Evolutionary conservation across 345 rosid genomes (phyloP), one percentile per base, ranked within the genome.

Genomic region (Brassica nigra): DNA sequence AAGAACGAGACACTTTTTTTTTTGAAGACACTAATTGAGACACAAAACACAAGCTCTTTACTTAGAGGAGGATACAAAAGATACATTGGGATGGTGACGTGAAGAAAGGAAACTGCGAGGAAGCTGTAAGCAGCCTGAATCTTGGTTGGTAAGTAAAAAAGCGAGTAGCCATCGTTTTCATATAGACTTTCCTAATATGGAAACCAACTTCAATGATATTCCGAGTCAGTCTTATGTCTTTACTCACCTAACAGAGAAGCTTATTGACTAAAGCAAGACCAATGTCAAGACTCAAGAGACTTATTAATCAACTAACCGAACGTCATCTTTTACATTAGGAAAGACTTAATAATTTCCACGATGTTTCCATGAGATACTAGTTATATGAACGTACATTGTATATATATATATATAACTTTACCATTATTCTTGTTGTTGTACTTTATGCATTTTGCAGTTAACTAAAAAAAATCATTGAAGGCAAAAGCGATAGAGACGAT

Each of bases 21-120:
- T 30, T 30, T 31, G 37, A 30, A n/a, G 58, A 63, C 18, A 65
- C 23, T 57, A 28, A 57, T 11, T 20, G 16, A n/a, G 16, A 69
- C 37, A 69, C 37, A 39, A 39, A 76, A 59, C 27, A 68, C 52
- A 68, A 62, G 18, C 54, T 62, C 54, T 62, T 62, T 52, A 62
- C 39, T 62, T 62, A 16, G 66, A 76, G 15, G 57, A 63, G 29
- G 71, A 34, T 34, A n/a, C 65, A 52, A 36, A 58, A 15, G 23
- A 52, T 55, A 29, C 49, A 6, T 54, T 23, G 58, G 70, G 66
- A 70, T 54, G 58, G 58, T 78, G 71, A 78, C 71, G 16, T 20
- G 37, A 62, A 27, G 71, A 52, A 42, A 54, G 66, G 81, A 71
- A 71, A 71, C 30, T 36, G 10, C 66, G 72, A 64, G 71, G 66